Evolutionary conservation across 345 rosid species (phyloP), one percentile per base, ranked within the genome.

Genomic region (Linum tenue): DNA sequence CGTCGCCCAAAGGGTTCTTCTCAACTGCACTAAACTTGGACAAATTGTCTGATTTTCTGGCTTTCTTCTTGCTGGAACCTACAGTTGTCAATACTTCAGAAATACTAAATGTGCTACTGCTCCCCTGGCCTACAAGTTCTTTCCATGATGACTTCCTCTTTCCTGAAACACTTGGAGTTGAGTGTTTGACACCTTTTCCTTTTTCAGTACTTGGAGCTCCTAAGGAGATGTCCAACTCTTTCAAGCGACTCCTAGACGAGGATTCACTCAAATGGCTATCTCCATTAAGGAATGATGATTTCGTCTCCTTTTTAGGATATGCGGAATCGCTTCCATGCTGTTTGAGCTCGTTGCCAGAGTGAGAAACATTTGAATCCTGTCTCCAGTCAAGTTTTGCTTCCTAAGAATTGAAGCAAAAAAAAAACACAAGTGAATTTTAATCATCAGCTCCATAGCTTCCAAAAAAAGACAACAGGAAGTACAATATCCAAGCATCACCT

Each of bases 91-190:
- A 69, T 67, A 78, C 48, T 62, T 72, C 81, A 17, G 86, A 78
- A 68, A 82, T 71, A 65, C 75, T 80, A 73, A 85, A 86, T 55
- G 56, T 59, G 66, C 56, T 70, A 35, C 68, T 72, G 67, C 68
- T 67, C 60, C 63, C 80, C 75, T 69, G 79, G 60, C 81, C 89
- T 60, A 85, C 69, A 72, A 87, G 91, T 69, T 79, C 76, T 75
- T 67, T 86, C 95, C 96, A 92, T 7, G 96, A 87, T 60, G 87
- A 81, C 72, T 84, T 87, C 69, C 84, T 90, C 69, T 92, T 77
- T 87, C 89, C 80, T 60, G 73, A 71, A 59, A 71, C 41, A 69
- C 51, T 71, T 55, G 75, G 66, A 69, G n/a, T 66, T 9, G 74
- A 73, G 59, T 7, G 76, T 69, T 73, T 78, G 69, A 50, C 56